phyloP scores from a whole-genome alignment of 2,329 filamentous ascomycete genomes.

The Xylaria digitata region DNA sequence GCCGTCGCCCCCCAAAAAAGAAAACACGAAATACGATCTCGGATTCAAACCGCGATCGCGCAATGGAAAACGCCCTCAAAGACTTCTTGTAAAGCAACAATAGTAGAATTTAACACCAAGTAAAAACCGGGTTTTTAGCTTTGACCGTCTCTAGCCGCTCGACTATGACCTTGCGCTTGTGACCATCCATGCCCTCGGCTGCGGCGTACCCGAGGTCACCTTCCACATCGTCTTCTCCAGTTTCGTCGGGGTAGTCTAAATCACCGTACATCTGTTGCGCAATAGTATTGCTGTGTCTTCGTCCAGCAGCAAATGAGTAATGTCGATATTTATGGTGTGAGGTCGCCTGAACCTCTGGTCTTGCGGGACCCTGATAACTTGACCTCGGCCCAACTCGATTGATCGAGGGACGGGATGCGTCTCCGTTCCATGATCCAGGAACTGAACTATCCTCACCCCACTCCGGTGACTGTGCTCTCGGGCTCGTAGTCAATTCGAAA shows the following conservation, averaged over 20 bases:
- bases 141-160: slow-evolving; percentile 96
- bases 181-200: slow-evolving; percentile 92
- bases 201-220: slow-evolving; percentile 95
- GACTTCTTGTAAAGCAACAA: neutral
- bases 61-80: neutral
- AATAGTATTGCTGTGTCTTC: slow-evolving; percentile 62
- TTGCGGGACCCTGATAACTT: slow-evolving; percentile 57
- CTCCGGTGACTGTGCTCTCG: slow-evolving; percentile 56
- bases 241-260: slow-evolving; percentile 44
- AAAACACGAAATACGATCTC: slow-evolving; percentile 7
- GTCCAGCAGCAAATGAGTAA: slow-evolving; percentile 65
- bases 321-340: slow-evolving; percentile 62
- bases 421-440: slow-evolving; percentile 22
- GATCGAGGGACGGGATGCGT: slow-evolving; percentile 23
- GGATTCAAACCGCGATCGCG: slow-evolving; percentile 1
- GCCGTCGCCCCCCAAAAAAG: slow-evolving; percentile 27
- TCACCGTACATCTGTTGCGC: slow-evolving; percentile 64
- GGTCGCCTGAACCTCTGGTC: slow-evolving; percentile 57
- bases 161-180: slow-evolving; percentile 93
- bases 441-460: slow-evolving; percentile 43
- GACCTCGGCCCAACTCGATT: slow-evolving; percentile 39
- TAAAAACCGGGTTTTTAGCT: slow-evolving; percentile 94
- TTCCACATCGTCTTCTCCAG: slow-evolving; percentile 73
- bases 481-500: slow-evolving; percentile 71
- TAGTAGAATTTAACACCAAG: slow-evolving; percentile 78